Conservation (phyloP, 805 yeast species). For the Wickerhamiella brachini region DNA sequence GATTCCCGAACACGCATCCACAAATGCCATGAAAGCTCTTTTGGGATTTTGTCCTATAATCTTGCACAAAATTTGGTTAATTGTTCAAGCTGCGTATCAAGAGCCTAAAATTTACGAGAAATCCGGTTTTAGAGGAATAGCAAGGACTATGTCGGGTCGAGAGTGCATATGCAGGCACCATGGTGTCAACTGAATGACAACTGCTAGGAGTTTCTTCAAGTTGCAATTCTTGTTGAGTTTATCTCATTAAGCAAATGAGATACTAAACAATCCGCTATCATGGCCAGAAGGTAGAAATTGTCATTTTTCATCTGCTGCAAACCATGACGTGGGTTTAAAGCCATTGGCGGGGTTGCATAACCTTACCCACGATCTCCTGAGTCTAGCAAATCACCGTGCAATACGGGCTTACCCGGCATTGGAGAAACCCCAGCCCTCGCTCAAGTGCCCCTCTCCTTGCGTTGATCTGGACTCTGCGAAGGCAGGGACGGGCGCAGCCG, state of each 20-base stretch:
- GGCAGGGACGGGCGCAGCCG: not conserved
- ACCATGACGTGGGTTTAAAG: not conserved
- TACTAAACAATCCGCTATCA: not conserved
- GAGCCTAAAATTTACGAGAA: not conserved
- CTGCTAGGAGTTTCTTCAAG: not conserved
- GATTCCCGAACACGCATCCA: not conserved
- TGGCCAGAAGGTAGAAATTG: not conserved
- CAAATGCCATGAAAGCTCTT: not conserved
- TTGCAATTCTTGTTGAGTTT: not conserved
- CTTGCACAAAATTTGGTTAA: no score
- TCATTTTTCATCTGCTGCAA: not conserved
- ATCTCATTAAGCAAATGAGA: no score
- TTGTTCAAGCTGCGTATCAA: not conserved
- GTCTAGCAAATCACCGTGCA: not conserved
- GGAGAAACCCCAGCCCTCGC: not conserved
- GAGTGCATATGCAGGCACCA: not conserved
- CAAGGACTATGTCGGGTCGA: not conserved
- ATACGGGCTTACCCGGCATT: not conserved
- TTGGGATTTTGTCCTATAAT: not conserved
- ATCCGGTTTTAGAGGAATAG: not conserved
- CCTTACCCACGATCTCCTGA: not conserved
- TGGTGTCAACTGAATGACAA: not conserved
- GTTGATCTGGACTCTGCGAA: not conserved
- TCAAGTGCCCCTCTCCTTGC: not conserved
- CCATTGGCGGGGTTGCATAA: not conserved